A percentile compares a stretch with the other conserved stretches of the same genome.
Conservation (phyloP, 129 eudicot genomes). For the Lonicera japonica region DNA sequence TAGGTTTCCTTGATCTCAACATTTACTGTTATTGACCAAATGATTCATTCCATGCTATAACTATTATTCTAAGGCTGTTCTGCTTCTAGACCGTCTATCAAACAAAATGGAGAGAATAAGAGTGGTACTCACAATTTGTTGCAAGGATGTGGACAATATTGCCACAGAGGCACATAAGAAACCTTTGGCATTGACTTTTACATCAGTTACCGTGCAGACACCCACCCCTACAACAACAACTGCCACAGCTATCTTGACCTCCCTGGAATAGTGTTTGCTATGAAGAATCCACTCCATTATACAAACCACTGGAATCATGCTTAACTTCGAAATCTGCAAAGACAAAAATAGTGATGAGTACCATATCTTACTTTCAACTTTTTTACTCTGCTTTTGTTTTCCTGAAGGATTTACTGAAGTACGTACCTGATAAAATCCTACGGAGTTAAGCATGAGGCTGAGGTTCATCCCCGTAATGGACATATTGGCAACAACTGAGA, state of each 20-base stretch:
- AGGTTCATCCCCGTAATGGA: conserved; percentile 62
- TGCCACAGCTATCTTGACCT: conserved; percentile 42
- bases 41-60: background rate
- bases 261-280: conserved; percentile 35
- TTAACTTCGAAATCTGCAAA: conserved; percentile 51
- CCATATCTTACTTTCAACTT: background rate
- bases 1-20: too few species aligned
- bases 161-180: conserved; percentile 51
- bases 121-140: conserved; percentile 47
- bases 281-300: conserved; percentile 55
- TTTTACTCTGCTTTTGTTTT: background rate
- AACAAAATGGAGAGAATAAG: background rate
- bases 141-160: conserved; percentile 45
- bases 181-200: conserved; percentile 55
- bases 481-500: conserved; percentile 57
- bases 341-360: conserved; percentile 1
- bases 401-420: background rate
- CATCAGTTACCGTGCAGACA: conserved; percentile 67
- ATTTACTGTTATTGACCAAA: too few species aligned
- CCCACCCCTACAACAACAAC: conserved; percentile 64
- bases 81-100: background rate
- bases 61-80: background rate
- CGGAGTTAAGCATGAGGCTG: conserved; percentile 61
- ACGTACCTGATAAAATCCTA: conserved; percentile 45
- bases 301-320: conserved; percentile 68